phyloP scores from a whole-genome alignment of 1,284 basidiomycete species.

The Austroboletus niveus region DNA sequence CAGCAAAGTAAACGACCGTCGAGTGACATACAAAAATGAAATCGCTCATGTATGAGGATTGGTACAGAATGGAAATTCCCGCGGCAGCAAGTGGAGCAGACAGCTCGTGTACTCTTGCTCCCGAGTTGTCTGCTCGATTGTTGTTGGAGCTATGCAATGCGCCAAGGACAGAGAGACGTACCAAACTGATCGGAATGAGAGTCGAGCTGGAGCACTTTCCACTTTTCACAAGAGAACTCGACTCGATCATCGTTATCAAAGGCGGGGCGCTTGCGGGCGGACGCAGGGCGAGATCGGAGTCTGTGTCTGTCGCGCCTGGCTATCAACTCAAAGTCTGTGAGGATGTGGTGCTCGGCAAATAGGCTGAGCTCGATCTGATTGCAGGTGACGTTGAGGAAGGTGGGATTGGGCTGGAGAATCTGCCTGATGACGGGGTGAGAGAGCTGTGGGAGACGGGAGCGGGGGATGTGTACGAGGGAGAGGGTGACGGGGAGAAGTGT shows the following conservation, averaged over 20 bases:
- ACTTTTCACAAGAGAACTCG: conserved; percentile 66
- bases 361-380: conserved; percentile 74
- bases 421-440: conserved; percentile 64
- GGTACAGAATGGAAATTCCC: conserved; percentile 82
- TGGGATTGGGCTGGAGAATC: conserved; percentile 61
- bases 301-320: conserved; percentile 56
- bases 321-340: conserved; percentile 60
- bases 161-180: conserved; percentile 31
- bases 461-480: conserved; percentile 69
- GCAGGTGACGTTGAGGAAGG: conserved; percentile 71
- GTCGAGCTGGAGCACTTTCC: conserved; percentile 76
- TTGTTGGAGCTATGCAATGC: conserved; percentile 4
- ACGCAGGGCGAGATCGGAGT: conserved; percentile 40
- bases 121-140: conserved; percentile 53
- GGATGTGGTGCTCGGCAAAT: conserved; percentile 59
- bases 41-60: conserved; percentile 83
- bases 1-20: not conserved
- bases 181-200: conserved; percentile 67
- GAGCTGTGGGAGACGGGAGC: conserved; percentile 56
- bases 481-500: conserved; percentile 67
- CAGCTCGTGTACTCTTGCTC: conserved; percentile 73
- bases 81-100: conserved; percentile 76
- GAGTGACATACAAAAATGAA: conserved; percentile 67
- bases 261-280: conserved; percentile 29
- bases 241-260: conserved; percentile 44